phyloP scores from a whole-genome alignment of 495 filamentous ascomycete genomes.

The Aspergillus cristatus region DNA sequence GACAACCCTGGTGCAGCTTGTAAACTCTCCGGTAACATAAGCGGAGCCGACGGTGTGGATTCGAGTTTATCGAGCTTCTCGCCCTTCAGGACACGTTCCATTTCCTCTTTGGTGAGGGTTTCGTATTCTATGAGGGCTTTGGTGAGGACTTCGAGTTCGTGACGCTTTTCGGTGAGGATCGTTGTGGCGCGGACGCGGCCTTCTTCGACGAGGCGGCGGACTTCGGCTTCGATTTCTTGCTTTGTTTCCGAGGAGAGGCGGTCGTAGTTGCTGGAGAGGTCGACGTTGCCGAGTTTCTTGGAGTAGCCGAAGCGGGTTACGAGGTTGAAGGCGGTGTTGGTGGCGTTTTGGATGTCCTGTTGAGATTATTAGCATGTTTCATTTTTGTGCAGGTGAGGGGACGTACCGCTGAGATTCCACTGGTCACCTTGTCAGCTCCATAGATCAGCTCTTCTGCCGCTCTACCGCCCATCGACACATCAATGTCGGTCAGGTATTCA shows the following conservation, averaged over 20 bases:
- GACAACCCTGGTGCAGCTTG: too few species aligned
- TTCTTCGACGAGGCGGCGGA: conserved; percentile 76
- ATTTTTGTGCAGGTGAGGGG: neutral
- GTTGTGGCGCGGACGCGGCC: conserved; percentile 62
- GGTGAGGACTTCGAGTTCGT: conserved; percentile 78
- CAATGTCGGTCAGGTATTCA: conserved; percentile 62
- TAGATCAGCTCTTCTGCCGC: conserved; percentile 91
- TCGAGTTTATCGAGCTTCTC: conserved; percentile 64
- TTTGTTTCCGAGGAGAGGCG: conserved; percentile 75
- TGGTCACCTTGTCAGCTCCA: conserved; percentile 77
- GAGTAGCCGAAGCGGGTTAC: conserved; percentile 85
- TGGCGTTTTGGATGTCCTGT: conserved; percentile 77
- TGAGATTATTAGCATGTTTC: conserved; percentile 3
- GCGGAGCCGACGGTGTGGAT: conserved; percentile 32
- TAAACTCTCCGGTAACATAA: conserved; percentile 47
- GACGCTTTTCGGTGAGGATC: conserved; percentile 59
- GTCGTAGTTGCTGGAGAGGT: conserved; percentile 71
- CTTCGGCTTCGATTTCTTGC: conserved; percentile 74
- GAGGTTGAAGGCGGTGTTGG: conserved; percentile 70
- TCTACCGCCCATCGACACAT: conserved; percentile 82
- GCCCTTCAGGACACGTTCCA: conserved; percentile 76
- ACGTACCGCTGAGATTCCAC: conserved; percentile 66
- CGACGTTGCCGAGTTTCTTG: conserved; percentile 78
- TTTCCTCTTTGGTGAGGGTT: conserved; percentile 77
- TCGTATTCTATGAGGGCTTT: conserved; percentile 91